Conservation (phyloP, 805 yeast genomes). For the Danielozyma ontarioensis region DNA sequence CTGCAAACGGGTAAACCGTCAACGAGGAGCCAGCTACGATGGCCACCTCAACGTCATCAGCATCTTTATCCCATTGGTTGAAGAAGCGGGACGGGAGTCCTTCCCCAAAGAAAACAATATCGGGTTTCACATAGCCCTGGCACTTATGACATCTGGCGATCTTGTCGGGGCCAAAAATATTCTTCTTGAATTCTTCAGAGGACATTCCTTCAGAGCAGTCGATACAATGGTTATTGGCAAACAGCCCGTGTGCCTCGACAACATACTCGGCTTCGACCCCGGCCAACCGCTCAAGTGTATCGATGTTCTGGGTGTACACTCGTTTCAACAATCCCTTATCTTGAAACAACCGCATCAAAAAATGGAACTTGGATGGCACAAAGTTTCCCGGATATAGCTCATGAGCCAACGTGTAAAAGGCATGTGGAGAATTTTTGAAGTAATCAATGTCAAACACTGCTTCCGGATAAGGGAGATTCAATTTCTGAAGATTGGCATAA, state of each 20-base stretch:
- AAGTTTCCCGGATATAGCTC: slow-evolving; percentile 88
- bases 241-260: slow-evolving; percentile 94
- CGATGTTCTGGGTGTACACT: slow-evolving; percentile 89
- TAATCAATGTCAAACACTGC: slow-evolving; percentile 91
- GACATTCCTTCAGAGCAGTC: slow-evolving; percentile 59
- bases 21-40: slow-evolving; percentile 92
- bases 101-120: slow-evolving; percentile 93
- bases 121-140: slow-evolving; percentile 80
- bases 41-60: slow-evolving; percentile 55
- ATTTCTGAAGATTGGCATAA: slow-evolving; percentile 69
- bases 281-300: slow-evolving; percentile 82
- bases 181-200: slow-evolving; percentile 37
- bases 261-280: slow-evolving; percentile 62
- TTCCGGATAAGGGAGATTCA: slow-evolving; percentile 86
- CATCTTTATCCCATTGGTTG: slow-evolving; percentile 57
- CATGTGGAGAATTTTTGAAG: slow-evolving; percentile 68
- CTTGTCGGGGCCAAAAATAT: slow-evolving; percentile 25
- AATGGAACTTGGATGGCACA: slow-evolving; percentile 78
- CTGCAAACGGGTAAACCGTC: slow-evolving; percentile 87
- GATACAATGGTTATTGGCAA: slow-evolving; percentile 79
- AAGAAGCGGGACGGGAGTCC: slow-evolving; percentile 69
- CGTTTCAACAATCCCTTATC: slow-evolving; percentile 58
- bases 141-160: slow-evolving; percentile 54
- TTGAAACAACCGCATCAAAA: slow-evolving; percentile 61
- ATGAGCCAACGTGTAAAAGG: slow-evolving; percentile 78